Conservation (phyloP, 1,284 basidiomycete genomes). For the Moesziomyces parantarcticus region DNA sequence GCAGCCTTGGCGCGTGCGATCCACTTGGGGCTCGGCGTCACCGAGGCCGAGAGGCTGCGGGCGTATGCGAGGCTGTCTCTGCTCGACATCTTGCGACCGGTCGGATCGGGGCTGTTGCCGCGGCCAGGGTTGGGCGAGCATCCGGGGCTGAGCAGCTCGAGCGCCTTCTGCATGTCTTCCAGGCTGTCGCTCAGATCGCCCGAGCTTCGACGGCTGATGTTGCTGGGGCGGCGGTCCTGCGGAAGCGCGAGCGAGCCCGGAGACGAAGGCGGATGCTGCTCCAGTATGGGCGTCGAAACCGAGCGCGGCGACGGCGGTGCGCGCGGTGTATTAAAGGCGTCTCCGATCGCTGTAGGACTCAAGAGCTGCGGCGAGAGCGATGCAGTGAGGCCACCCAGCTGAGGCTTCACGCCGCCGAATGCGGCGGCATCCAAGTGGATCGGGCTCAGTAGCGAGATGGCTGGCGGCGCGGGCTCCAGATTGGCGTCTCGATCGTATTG, state of each 20-base stretch:
- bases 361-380: slow-evolving; percentile 26
- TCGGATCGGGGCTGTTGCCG: slow-evolving; percentile 23
- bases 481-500: slow-evolving; percentile 1
- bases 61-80: slow-evolving; percentile 54
- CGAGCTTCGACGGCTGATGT: slow-evolving; percentile 38
- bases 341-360: slow-evolving; percentile 17
- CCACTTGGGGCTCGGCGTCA: slow-evolving; percentile 59
- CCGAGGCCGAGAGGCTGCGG: slow-evolving; percentile 51
- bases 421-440: slow-evolving; percentile 48
- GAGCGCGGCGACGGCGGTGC: slow-evolving; percentile 8
- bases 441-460: slow-evolving; percentile 50
- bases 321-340: slow-evolving; percentile 24
- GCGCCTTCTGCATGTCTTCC: slow-evolving; percentile 53
- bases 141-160: slow-evolving; percentile 53
- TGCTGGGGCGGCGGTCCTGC: slow-evolving; percentile 18
- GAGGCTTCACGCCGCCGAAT: slow-evolving; percentile 36
- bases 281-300: slow-evolving; percentile 14
- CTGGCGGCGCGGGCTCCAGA: slow-evolving; percentile 11
- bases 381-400: slow-evolving; percentile 30
- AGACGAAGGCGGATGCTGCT: slow-evolving; percentile 25
- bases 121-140: slow-evolving; percentile 36
- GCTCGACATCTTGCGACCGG: slow-evolving; percentile 38
- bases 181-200: slow-evolving; percentile 49
- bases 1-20: slow-evolving; percentile 36
- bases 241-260: slow-evolving; percentile 27